phyloP scores from a whole-genome alignment of 2,329 filamentous ascomycete genomes.

The Fusarium sp. region DNA sequence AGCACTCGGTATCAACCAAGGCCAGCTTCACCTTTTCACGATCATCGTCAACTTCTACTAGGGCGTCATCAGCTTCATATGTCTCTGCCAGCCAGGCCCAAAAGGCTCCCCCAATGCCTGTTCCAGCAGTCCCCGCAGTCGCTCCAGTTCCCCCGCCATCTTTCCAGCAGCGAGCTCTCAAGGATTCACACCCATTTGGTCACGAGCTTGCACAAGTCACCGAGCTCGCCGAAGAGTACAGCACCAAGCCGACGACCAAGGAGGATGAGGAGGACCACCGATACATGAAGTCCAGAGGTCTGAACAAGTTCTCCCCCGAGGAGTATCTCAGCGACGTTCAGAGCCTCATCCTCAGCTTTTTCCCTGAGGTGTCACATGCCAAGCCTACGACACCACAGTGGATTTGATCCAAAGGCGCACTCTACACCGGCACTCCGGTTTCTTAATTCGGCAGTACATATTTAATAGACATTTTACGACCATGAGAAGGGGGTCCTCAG shows the following conservation, averaged over 20 bases:
- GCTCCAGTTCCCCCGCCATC: conserved; percentile 45
- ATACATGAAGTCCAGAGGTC: conserved; percentile 73
- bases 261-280: conserved; percentile 73
- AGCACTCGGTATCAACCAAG: conserved; percentile 64
- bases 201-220: conserved; percentile 91
- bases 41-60: conserved; percentile 65
- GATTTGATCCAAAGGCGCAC: conserved; percentile 62
- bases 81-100: conserved; percentile 44
- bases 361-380: conserved; percentile 53
- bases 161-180: conserved; percentile 49
- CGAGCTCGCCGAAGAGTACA: conserved; percentile 91
- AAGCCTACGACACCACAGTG: conserved; percentile 54
- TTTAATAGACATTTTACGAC: conserved; percentile 43
- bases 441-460: conserved; percentile 48
- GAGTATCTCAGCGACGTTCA: conserved; percentile 88
- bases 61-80: conserved; percentile 59
- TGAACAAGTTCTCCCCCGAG: conserved; percentile 78
- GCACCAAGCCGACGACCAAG: conserved; percentile 66
- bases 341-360: conserved; percentile 71
- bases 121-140: conserved; percentile 44
- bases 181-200: conserved; percentile 78
- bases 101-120: conserved; percentile 45
- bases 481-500: conserved; percentile 29
- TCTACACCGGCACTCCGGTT: conserved; percentile 23
- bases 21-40: conserved; percentile 65